Evolutionary conservation across 2,329 filamentous ascomycete genomes (phyloP), one percentile per base, ranked within the genome.

Genomic region (Teratosphaeriaceae sp.): DNA sequence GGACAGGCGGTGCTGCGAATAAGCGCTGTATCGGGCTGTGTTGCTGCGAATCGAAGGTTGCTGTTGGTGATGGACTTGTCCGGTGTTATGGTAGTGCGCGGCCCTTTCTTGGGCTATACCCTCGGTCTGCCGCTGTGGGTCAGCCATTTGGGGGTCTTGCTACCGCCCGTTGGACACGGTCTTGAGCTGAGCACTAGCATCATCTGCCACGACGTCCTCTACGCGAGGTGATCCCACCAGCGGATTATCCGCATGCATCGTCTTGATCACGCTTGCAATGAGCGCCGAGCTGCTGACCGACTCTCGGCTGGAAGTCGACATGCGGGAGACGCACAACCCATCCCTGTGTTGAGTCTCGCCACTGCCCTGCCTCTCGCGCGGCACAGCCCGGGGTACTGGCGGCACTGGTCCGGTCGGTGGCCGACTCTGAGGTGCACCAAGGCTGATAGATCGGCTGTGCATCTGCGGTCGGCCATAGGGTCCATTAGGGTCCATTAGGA

Each of bases 321-420:
- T 49, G 26, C n/a, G 59, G 1, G 67, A 66, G 2, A 67, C 55
- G 27, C 51, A 56, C 7, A 57, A 36, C 9, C 45, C 52, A 35
- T 46, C 46, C 1, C 54, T 35, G 16, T 48, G n/a, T 5, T 15
- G 8, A 33, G 7, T 26, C 6, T 40, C 38, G 20, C n/a, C 35
- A 27, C 5, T 45, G 34, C n/a, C 38, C 7, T 31, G 42, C 20
- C 38, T 33, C 12, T 41, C 40, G 2, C 44, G 45, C 8, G 52
- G 49, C 11, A 51, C 45, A 5, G 56, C 59, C 8, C 64, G 52
- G 16, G 69, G 69, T 7, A 72, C 49, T 13, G 68, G 66, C 13
- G 69, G 69, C 1, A 72, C 55, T 8, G 66, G 66, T 12, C 60
- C 58, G 20, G 63, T 61, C 9, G 69, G 69, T 6, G 63, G 65